Conservation (phyloP, 2,329 filamentous ascomycete genomes). For the Scedosporium dehoogii region DNA sequence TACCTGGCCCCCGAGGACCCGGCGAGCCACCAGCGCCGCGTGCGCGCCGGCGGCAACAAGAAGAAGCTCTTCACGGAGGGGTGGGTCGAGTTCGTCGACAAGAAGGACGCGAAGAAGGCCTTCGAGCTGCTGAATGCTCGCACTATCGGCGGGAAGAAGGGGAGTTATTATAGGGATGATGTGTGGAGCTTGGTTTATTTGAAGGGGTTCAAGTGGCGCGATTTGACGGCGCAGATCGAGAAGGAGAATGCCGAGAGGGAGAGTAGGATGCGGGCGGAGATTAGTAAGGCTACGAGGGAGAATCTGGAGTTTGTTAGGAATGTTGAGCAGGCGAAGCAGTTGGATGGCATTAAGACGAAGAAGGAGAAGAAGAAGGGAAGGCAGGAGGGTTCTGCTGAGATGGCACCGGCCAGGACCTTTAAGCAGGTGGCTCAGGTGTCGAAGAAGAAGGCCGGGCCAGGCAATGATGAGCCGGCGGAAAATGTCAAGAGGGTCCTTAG, state of each 20-base stretch:
- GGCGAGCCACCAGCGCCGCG: slow-evolving; percentile 52
- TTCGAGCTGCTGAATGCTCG: slow-evolving; percentile 68
- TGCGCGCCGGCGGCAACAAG: slow-evolving; percentile 70
- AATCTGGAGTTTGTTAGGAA: slow-evolving; percentile 75
- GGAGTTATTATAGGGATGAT: slow-evolving; percentile 74
- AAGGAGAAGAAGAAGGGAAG: slow-evolving; percentile 32
- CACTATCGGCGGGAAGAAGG: slow-evolving; percentile 75
- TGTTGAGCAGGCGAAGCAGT: slow-evolving; percentile 69
- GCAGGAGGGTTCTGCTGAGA: slow-evolving; percentile 14
- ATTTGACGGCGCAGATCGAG: slow-evolving; percentile 67
- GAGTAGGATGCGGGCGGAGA: slow-evolving; percentile 67
- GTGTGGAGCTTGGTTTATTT: slow-evolving; percentile 79
- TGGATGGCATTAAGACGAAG: slow-evolving; percentile 60
- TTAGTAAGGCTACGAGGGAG: slow-evolving; percentile 64
- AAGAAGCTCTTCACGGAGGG: slow-evolving; percentile 74
- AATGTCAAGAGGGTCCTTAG: slow-evolving; percentile 50
- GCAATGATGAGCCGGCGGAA: slow-evolving; percentile 36
- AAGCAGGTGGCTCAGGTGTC: slow-evolving; percentile 53
- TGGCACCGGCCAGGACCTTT: slow-evolving; percentile 31
- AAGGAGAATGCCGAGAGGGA: slow-evolving; percentile 72
- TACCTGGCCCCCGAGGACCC: slow-evolving; percentile 72
- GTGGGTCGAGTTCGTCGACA: slow-evolving; percentile 74
- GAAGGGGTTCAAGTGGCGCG: slow-evolving; percentile 74
- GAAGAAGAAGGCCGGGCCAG: slow-evolving; percentile 28
- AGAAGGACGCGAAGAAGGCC: slow-evolving; percentile 66